Conservation (phyloP, 768 basidiomycete genomes). For the Nidularia pulvinata region DNA sequence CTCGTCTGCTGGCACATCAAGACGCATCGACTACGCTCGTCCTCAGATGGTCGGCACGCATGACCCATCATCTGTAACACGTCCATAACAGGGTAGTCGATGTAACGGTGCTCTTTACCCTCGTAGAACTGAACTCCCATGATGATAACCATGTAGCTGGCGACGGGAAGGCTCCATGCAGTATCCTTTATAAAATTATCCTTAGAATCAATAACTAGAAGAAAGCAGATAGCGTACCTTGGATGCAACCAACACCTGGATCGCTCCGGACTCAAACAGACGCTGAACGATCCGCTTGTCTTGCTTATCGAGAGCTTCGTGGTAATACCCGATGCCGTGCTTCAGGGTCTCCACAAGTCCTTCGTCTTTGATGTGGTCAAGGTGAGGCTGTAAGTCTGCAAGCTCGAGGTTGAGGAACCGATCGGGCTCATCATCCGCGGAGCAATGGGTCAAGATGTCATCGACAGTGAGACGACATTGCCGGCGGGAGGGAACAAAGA, state of each 20-base stretch:
- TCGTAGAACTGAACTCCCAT: slow-evolving; percentile 99
- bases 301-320: slow-evolving; percentile 89
- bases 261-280: slow-evolving; percentile 91
- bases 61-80: slow-evolving; percentile 99
- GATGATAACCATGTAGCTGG: slow-evolving; percentile 97
- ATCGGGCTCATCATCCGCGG: slow-evolving; percentile 82
- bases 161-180: slow-evolving; percentile 93
- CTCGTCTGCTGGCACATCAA: slow-evolving; percentile 97
- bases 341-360: slow-evolving; percentile 78
- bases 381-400: slow-evolving; percentile 81
- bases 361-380: slow-evolving; percentile 81
- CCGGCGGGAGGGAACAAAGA: slow-evolving; percentile 91
- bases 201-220: background rate
- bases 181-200: slow-evolving; percentile 65
- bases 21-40: slow-evolving; percentile 90
- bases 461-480: slow-evolving; percentile 95
- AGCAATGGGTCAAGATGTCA: slow-evolving; percentile 86
- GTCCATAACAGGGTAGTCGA: slow-evolving; percentile 98
- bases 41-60: slow-evolving; percentile 91
- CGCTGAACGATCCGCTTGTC: slow-evolving; percentile 95
- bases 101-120: slow-evolving; percentile 96
- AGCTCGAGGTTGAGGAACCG: slow-evolving; percentile 90
- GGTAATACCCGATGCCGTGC: slow-evolving; percentile 94
- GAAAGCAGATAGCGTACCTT: slow-evolving; percentile 53
- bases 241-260: slow-evolving; percentile 92